A percentile compares a stretch with the other conserved stretches of the same genome.
These are phyloP conservation scores for Endothia cerciana DNA, from an alignment of 2,329 filamentous ascomycete genomes.

Conservation along the genomic window DNA sequence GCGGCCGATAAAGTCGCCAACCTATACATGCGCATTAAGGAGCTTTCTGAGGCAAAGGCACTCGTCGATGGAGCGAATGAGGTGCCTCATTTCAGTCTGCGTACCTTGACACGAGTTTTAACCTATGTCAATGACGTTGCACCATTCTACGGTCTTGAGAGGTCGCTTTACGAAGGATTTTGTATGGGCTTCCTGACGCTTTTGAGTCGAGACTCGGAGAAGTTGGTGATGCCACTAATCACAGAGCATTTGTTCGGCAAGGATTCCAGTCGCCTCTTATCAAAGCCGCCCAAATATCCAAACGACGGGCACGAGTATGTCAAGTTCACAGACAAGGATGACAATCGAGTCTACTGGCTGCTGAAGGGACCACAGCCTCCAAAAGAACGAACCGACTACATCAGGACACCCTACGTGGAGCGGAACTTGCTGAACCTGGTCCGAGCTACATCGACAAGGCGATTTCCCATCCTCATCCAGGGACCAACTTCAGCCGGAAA, in stretches of 20 bases:
- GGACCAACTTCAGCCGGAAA: conserved; percentile 97
- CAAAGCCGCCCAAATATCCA: conserved; percentile 77
- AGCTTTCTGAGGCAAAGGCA: conserved; percentile 76
- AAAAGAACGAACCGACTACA: conserved; percentile 84
- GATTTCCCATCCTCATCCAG: conserved; percentile 93
- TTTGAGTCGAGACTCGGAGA: conserved; percentile 80
- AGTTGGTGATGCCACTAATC: conserved; percentile 77
- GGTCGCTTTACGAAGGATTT: conserved; percentile 92
- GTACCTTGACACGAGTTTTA: conserved; percentile 87
- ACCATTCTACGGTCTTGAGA: conserved; percentile 79
- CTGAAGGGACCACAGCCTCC: conserved; percentile 70
- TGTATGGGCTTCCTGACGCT: conserved; percentile 97
- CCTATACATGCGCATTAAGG: conserved; percentile 87
- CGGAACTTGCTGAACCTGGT: conserved; percentile 94
- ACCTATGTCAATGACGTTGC: conserved; percentile 87
- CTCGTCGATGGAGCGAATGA: conserved; percentile 95
- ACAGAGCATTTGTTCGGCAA: conserved; percentile 77
- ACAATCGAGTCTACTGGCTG: conserved; percentile 84
- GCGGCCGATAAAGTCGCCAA: conserved; percentile 80
- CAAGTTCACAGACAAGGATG: conserved; percentile 69
- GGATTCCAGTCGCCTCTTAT: conserved; percentile 70
- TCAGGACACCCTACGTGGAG: conserved; percentile 94
- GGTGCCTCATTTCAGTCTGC: conserved; percentile 93
- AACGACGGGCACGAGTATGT: conserved; percentile 78
- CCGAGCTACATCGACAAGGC: conserved; percentile 85